Percentiles rank a stretch among this genome's conserved stretches.
Conservation (phyloP, 2,329 filamentous ascomycete species). For the Penicillium fuscoglaucum region DNA sequence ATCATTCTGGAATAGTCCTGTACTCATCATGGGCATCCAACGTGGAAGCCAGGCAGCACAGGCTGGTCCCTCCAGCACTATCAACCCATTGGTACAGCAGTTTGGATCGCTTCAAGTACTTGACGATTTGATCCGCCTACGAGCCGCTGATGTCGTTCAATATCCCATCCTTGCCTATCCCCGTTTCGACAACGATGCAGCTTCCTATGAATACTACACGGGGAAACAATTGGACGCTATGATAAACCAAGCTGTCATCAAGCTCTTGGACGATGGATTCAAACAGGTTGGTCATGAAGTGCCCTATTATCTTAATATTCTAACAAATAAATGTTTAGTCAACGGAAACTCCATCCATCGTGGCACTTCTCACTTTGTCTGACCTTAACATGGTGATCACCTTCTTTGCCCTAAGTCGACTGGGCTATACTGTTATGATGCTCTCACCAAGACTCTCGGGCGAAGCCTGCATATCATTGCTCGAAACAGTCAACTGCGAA, state of each 20-base stretch:
- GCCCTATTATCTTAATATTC: fast-evolving
- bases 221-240: constrained; percentile 40
- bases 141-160: constrained; percentile 43
- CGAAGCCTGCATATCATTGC: constrained; percentile 43
- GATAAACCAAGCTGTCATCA: constrained; percentile 38
- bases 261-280: constrained; percentile 36
- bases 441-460: constrained; percentile 47
- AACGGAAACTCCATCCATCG: constrained; percentile 21
- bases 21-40: constrained; percentile 24
- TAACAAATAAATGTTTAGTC: constrained; percentile 14
- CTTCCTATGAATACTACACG: constrained; percentile 45
- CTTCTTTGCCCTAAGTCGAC: constrained; percentile 48
- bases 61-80: constrained; percentile 7
- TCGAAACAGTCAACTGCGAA: constrained; percentile 38
- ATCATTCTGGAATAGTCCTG: background rate
- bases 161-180: constrained; percentile 47
- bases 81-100: constrained; percentile 25
- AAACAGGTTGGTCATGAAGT: constrained; percentile 14
- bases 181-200: constrained; percentile 30
- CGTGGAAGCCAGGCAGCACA: constrained; percentile 10
- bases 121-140: constrained; percentile 45
- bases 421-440: constrained; percentile 48
- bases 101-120: constrained; percentile 45
- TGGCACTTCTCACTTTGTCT: constrained; percentile 45
- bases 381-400: constrained; percentile 46